Evolutionary conservation across 1,139 yeast species (phyloP), one percentile per base, ranked within the genome.

Genomic region (Yamadazyma taylorii): DNA sequence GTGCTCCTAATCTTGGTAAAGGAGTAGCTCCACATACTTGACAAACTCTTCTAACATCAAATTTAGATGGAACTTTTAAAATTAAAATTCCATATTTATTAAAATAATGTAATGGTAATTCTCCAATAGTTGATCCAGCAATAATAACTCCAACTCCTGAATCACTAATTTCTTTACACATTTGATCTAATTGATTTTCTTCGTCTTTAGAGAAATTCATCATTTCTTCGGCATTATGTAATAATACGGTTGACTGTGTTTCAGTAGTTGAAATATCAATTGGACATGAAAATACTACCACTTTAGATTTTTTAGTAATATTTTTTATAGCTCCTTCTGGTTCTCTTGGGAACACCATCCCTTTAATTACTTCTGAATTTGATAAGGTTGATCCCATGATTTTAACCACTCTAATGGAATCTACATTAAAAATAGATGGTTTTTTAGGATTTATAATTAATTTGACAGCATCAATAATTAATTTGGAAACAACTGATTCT

Each of bases 1-100:
- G 97, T 1, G 96, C 96, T 48, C 96, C 97, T 42, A 94, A 75
- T 63, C 97, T 78, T 37, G 97, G 95, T 56, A 90, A 73, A 40
- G 98, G 97, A 15, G 97, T 85, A 30, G 97, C 97, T 35, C 97
- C 97, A 67, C 97, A 90, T 14, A 92, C 98, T 59, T 96, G 85
- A 57, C 96, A 85, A 43, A 92, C 71, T 61, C 98, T 82, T 69
- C 97, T 83, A 46, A 92, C 69, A 58, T 92, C 98, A 57, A 92
- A 92, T 61, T 92, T 92, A 42, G 95, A 85, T 44, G 95, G 92
- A 30, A 92, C 95, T 58, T 85, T 85, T 63, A 92, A 76, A 17
- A 90, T 92, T 46, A 92, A 69, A 36, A 92, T 84, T 25, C 82
- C 84, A 57, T 85, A 82, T 62, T 94, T 83, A 70, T 92, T 88